These are phyloP conservation scores for Tarenaya hassleriana DNA, from an alignment of 345 rosid genomes.

Conservation along the genomic window DNA sequence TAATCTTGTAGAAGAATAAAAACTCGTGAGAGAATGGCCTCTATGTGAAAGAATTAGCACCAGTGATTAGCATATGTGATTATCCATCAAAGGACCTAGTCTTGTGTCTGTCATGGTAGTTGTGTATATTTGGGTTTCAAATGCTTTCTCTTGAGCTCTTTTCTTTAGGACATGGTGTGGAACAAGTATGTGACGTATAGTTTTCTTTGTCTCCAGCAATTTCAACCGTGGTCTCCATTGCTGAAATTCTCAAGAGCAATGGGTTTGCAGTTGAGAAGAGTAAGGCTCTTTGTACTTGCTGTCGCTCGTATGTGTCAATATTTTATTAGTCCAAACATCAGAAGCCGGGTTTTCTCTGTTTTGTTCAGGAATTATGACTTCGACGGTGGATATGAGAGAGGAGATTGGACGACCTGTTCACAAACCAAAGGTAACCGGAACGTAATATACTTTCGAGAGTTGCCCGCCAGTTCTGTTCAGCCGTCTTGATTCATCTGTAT, in stretches of 20 bases:
- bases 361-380: constrained; percentile 41
- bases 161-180: no score
- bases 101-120: no score
- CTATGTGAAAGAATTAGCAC: neutral
- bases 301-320: neutral
- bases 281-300: constrained; percentile 7
- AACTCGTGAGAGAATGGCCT: neutral
- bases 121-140: no score
- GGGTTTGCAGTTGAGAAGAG: constrained; percentile 71
- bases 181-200: neutral
- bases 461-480: neutral
- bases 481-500: no score
- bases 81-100: no score
- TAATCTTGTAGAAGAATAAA: neutral
- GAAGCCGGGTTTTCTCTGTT: neutral
- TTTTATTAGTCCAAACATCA: neutral
- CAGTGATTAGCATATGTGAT: neutral
- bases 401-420: constrained; percentile 56
- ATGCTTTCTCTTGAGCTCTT: no score
- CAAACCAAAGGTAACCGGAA: constrained; percentile 51
- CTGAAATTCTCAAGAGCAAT: constrained; percentile 72
- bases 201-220: constrained; percentile 37
- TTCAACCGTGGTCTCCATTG: constrained; percentile 67
- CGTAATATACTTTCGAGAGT: constrained; percentile 1
- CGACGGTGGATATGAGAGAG: constrained; percentile 55